phyloP scores from a whole-genome alignment of 441 rosid genomes.

The Erodium texanum region DNA sequence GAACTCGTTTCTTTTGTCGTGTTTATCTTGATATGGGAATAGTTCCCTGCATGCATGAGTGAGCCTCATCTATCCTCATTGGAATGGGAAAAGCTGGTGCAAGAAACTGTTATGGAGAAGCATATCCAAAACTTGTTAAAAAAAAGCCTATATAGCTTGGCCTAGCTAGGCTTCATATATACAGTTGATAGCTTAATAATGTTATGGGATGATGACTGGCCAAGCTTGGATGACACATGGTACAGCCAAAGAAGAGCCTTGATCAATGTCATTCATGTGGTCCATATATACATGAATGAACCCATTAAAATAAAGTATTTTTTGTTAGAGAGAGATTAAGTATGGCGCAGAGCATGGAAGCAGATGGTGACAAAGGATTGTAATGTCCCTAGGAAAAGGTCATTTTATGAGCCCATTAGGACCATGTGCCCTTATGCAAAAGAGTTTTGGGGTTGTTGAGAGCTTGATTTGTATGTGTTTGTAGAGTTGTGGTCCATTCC shows the following conservation, averaged over 20 bases:
- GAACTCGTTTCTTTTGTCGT: no score
- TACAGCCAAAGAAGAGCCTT: neutral
- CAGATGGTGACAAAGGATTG: neutral
- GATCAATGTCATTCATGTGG: neutral
- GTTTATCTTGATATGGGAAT: no score
- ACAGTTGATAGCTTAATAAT: neutral
- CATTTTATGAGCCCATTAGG: slow-evolving; percentile 3
- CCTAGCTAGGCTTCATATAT: neutral
- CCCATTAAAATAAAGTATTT: neutral
- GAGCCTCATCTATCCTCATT: neutral
- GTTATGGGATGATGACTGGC: neutral
- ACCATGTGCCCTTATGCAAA: neutral
- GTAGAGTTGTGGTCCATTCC: neutral
- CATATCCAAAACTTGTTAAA: neutral
- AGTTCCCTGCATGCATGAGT: neutral
- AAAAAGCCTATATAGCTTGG: neutral
- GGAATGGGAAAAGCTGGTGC: neutral
- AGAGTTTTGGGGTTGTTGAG: neutral
- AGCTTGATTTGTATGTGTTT: neutral
- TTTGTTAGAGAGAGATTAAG: neutral
- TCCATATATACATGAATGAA: neutral
- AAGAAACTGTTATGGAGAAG: neutral
- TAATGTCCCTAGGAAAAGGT: neutral
- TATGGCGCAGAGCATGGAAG: neutral
- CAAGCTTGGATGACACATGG: no score